Base-by-base conservation (phyloP, 2,329 filamentous ascomycete species). In the Cladorrhinum sp. region DNA sequence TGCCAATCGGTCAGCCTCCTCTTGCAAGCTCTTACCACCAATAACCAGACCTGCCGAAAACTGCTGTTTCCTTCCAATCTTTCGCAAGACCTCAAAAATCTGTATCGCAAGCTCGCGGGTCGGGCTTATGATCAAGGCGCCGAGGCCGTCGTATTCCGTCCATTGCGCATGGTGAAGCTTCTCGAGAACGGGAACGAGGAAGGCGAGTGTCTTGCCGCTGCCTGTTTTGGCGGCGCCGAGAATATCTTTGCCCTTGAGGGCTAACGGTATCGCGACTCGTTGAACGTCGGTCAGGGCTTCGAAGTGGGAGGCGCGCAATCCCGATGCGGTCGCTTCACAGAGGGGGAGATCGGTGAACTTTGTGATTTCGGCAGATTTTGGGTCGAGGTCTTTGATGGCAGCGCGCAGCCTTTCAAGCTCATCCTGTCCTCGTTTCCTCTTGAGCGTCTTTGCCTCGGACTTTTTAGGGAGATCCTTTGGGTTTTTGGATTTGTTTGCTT, bases 81-180 rank as follows among this genome's bases (percentile, higher is more conserved):
- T 96, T 64, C 91, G 84, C 69, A 99, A 77, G 0, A 98, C 94
- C 61, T 97, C 90, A 72, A 98, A 99, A 64, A 96, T 99, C 75
- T 99, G 95, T 42, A 96, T 95, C 0, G 95, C 94, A 59, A 99
- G 81, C 77, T 99, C 95, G 71, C 95, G 88, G 7, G 95, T 99
- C 0, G 95, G 95, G 0, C 93, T 94, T 58, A 99, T 88, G 66
- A 99, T 91, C 65, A 99, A 83, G 3, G 95, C 95, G 8, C 94
- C 94, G 28, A 99, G 80, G 0, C 95, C 95, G 76, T 99, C 95
- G 68, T 87, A 83, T 69, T 96, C 91, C 16, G 95, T 90, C 88
- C 93, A 97, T 82, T 88, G 90, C 59, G 87, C 86, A 56, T 92
- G 87, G 74, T 96, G 95, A 2, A 99, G 83, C 70, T 94, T 96